Conservation (phyloP, 169 alveolate genomes). For the Eimeria mitis region DNA sequence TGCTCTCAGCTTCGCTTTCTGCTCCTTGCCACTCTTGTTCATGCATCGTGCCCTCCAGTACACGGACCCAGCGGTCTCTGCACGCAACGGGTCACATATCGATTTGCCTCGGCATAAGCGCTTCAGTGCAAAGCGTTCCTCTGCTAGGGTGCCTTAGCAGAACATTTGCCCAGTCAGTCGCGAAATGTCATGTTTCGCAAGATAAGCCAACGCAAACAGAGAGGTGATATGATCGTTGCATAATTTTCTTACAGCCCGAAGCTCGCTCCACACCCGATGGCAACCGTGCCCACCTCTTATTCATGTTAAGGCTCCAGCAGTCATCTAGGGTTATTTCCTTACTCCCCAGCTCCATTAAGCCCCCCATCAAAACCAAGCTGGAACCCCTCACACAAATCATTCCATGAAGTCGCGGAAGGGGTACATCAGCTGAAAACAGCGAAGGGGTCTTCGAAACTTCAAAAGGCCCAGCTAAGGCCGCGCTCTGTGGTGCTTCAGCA, state of each 20-base stretch:
- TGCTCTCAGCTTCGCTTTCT: conserved; percentile 83
- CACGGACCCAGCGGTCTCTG: conserved; percentile 86
- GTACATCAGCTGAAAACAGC: conserved; percentile 67
- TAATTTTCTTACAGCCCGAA: background rate
- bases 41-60: conserved; percentile 86
- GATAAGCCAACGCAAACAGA: background rate
- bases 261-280: background rate
- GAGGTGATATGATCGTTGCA: background rate
- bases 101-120: background rate
- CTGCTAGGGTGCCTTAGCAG: background rate
- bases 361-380: conserved; percentile 87
- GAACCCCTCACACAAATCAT: conserved; percentile 86
- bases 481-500: background rate
- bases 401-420: conserved; percentile 87
- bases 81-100: background rate
- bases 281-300: conserved; percentile 82
- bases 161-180: background rate
- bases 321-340: conserved; percentile 88
- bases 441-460: background rate
- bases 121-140: background rate
- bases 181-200: background rate
- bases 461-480: conserved; percentile 25
- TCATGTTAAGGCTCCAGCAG: conserved; percentile 89
- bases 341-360: conserved; percentile 88
- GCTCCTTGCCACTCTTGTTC: conserved; percentile 85